phyloP scores from a whole-genome alignment of 768 basidiomycete species.

The Butyriboletus loyo region DNA sequence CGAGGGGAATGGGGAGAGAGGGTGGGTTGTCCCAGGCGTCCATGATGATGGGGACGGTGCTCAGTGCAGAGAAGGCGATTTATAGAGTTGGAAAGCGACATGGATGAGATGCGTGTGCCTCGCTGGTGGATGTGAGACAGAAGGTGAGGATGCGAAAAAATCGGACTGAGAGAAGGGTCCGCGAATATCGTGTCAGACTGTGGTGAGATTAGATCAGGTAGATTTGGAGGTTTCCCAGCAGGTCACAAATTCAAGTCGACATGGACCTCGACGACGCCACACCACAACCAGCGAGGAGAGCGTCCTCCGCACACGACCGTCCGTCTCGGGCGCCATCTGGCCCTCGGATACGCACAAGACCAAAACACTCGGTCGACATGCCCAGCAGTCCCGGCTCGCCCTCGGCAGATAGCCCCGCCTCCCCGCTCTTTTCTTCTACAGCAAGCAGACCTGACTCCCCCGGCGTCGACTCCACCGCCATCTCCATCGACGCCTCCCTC shows the following conservation, averaged over 20 bases:
- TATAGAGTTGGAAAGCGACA: neutral
- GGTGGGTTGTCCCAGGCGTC: slow-evolving; percentile 6
- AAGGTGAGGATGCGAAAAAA: slow-evolving; percentile 13
- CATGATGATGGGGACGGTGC: neutral
- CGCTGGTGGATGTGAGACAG: neutral
- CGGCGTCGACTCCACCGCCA: neutral
- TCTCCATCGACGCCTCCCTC: neutral
- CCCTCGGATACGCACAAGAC: slow-evolving; percentile 17
- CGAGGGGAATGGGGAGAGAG: slow-evolving; percentile 40
- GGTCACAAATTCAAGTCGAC: neutral
- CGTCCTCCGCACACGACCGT: slow-evolving; percentile 20
- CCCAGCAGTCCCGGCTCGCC: neutral
- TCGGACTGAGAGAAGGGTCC: slow-evolving; percentile 18
- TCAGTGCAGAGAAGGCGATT: neutral
- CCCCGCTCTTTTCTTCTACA: neutral
- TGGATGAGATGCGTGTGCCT: neutral
- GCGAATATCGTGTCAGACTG: slow-evolving; percentile 15
- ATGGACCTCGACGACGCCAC: slow-evolving; percentile 19
- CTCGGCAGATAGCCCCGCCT: neutral
- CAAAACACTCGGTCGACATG: slow-evolving; percentile 12
- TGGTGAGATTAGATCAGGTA: slow-evolving; percentile 17
- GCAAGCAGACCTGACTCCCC: slow-evolving; percentile 1
- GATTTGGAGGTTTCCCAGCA: neutral
- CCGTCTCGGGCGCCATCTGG: slow-evolving; percentile 22
- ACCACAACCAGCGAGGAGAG: neutral